Conservation (phyloP, 306 rosid species). For the Cucurbita moschata region DNA sequence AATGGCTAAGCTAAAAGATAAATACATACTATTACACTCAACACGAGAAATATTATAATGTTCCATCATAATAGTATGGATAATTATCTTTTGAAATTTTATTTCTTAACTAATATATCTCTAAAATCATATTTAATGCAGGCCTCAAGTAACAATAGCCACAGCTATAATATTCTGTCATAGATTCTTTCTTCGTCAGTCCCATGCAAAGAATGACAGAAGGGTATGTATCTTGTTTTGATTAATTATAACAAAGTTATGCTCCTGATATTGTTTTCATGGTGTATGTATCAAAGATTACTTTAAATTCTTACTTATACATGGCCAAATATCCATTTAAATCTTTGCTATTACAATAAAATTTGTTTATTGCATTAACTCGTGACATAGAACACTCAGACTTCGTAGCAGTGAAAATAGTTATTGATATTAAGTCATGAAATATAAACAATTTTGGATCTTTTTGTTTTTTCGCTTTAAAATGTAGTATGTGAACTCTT, state of each 20-base stretch:
- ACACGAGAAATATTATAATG: background rate
- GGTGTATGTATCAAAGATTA: background rate
- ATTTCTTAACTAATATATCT: background rate
- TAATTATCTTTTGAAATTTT: background rate
- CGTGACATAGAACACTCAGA: background rate
- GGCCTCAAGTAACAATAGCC: constrained; percentile 97
- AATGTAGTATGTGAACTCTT: background rate
- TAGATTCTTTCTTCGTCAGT: constrained; percentile 90
- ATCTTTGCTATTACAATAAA: background rate
- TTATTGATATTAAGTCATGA: background rate
- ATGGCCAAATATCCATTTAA: background rate
- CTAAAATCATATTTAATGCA: constrained; percentile 25
- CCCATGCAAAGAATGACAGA: constrained; percentile 93
- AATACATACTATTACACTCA: background rate
- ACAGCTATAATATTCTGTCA: constrained; percentile 97
- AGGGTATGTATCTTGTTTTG: constrained; percentile 46
- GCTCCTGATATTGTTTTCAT: background rate
- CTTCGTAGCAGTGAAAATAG: background rate
- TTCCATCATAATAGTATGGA: background rate
- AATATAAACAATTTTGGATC: background rate
- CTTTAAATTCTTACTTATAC: background rate
- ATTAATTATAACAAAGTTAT: background rate
- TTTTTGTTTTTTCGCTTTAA: background rate
- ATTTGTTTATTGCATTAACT: background rate
- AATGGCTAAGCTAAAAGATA: background rate